These are phyloP conservation scores for Lasiosphaeris hirsuta DNA, from an alignment of 495 filamentous ascomycete genomes.

Conservation along the genomic window DNA sequence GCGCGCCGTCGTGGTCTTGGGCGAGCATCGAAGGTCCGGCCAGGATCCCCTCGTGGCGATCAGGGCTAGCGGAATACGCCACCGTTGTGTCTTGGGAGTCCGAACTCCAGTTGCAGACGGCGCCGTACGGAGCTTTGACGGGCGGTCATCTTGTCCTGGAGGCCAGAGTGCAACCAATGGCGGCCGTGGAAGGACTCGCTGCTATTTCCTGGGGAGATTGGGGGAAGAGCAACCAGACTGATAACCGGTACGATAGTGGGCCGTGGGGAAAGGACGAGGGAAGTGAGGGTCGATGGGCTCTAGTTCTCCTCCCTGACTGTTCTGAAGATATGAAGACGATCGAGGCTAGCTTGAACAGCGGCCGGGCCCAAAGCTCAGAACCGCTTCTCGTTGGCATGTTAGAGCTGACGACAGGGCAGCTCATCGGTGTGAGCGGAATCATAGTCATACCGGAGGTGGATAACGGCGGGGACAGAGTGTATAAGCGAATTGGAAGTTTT, in stretches of 20 bases:
- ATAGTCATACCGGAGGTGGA: not conserved
- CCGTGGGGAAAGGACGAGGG: not conserved
- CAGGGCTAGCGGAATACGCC: not conserved
- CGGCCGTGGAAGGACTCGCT: no score
- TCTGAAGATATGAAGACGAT: not conserved
- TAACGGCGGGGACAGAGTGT: not conserved
- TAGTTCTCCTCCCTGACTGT: not conserved
- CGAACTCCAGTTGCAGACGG: not conserved
- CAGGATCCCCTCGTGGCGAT: not conserved
- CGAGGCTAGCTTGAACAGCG: not conserved
- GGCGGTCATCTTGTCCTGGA: not conserved
- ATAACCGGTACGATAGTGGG: not conserved
- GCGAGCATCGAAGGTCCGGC: not conserved
- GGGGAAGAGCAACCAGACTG: not conserved
- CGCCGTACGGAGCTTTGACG: not conserved
- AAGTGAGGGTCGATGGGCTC: not conserved
- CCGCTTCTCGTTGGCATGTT: not conserved
- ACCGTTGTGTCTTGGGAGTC: not conserved
- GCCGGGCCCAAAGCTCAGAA: not conserved
- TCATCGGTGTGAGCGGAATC: not conserved
- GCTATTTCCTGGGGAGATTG: not conserved
- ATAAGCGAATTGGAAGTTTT: not conserved
- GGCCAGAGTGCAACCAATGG: not conserved
- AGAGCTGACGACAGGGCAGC: not conserved
- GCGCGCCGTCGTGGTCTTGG: conserved; percentile 5